Base-by-base conservation (phyloP, 768 basidiomycete genomes). In the Suillus subalutaceus region DNA sequence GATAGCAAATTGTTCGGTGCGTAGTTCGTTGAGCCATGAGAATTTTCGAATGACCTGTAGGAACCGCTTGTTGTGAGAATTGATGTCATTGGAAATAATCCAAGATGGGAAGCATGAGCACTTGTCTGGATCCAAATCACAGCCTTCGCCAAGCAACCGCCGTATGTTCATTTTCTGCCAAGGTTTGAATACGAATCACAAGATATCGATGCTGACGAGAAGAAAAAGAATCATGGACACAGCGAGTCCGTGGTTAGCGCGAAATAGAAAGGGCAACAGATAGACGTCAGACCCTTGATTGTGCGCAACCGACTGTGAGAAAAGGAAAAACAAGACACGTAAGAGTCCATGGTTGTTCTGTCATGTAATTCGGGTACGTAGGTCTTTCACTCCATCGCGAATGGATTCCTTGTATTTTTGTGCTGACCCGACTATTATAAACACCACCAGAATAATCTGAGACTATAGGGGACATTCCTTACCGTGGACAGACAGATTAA, bases 391-490 rank as follows among this genome's bases (percentile, higher is more conserved):
- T 64, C 62, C 7, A 35, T 35, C 35, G 5, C 35, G 35, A 35
- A 35, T 35, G 35, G 6, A 6, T 35, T 5, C 26, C n/a, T 66
- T 23, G 35, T 35, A 35, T 6, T 35, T 35, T 35, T n/a, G 38
- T 64, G 69, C 50, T 61, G 32, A 35, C 58, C 18, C 4, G 6
- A 35, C 6, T 35, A 35, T 35, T 35, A 20, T 43, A 6, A 18
- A 59, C 48, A 48, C 38, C 62, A 57, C 41, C 68, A 92, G 90
- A 94, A 94, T 71, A 93, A 93, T 72, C 83, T 92, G 40, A 85
- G 87, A 32, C 81, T 93, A 12, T 90, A 92, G 71, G 82, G 82
- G 56, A 92, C 91, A 1, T 93, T 90, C 82, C 78, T 93, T 52
- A 85, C 82, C 1, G 84, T 93, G 48, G 90, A 93, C 66, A 83